phyloP scores from a whole-genome alignment of 192 early-diverging fungal species.

The Backusella sp. region DNA sequence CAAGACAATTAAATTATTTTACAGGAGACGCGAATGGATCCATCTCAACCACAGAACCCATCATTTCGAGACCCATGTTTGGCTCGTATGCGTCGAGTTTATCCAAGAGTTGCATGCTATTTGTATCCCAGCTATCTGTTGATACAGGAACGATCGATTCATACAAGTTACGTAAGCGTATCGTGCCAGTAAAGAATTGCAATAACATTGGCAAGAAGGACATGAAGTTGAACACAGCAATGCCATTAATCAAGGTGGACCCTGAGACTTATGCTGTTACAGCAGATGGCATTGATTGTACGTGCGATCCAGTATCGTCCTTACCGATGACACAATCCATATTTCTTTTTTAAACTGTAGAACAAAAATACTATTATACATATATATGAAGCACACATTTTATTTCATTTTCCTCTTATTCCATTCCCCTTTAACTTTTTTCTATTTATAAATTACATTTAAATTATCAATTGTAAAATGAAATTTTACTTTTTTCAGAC shows the following conservation, averaged over 20 bases:
- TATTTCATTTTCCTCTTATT: not conserved
- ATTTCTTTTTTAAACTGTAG: constrained; percentile 53
- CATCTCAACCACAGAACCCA: constrained; percentile 91
- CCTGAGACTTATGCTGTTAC: constrained; percentile 89
- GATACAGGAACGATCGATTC: constrained; percentile 48
- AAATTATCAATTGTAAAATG: not conserved
- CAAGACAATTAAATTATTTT: not conserved
- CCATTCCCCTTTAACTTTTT: not conserved
- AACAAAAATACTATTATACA: not conserved
- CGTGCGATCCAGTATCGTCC: constrained; percentile 63
- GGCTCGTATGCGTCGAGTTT: constrained; percentile 62
- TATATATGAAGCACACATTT: not conserved
- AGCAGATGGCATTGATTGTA: constrained; percentile 67
- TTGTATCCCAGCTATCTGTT: constrained; percentile 77
- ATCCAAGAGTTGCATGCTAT: constrained; percentile 65
- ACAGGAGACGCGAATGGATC: constrained; percentile 79
- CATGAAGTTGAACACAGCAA: constrained; percentile 79
- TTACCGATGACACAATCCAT: constrained; percentile 70
- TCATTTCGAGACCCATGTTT: constrained; percentile 84
- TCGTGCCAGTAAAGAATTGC: constrained; percentile 73
- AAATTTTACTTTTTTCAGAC: not conserved
- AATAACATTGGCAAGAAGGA: constrained; percentile 74
- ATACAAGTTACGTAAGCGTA: constrained; percentile 65
- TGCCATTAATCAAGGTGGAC: constrained; percentile 79
- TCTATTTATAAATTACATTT: too few species aligned